Percentiles rank a stretch among this genome's conserved stretches.
Evolutionary conservation across 2,329 filamentous ascomycete species (phyloP).

Genomic region (Dendrostoma leiphaemia): DNA sequence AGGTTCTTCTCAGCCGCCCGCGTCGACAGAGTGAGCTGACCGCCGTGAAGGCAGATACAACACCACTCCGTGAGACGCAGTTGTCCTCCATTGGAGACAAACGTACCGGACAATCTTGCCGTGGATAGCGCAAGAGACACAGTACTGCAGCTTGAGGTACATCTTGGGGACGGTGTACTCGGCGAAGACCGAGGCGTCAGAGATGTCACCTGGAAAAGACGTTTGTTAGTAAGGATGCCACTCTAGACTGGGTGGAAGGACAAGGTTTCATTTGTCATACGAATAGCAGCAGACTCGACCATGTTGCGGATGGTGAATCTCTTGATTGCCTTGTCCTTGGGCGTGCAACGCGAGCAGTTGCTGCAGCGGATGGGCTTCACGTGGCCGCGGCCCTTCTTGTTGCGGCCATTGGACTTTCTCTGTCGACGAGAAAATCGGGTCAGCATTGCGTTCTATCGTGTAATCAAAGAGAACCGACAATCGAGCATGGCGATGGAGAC

Average conservation of each 20-base stretch:
- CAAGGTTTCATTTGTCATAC: slow-evolving; percentile 72
- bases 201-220: slow-evolving; percentile 85
- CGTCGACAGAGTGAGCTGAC: slow-evolving; percentile 23
- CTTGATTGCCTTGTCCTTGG: slow-evolving; percentile 99
- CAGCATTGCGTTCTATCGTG: no score
- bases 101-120: slow-evolving; percentile 99
- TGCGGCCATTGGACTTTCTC: slow-evolving; percentile 71
- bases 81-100: slow-evolving; percentile 57
- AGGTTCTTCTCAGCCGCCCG: slow-evolving; percentile 47
- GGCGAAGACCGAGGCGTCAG: slow-evolving; percentile 96
- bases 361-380: slow-evolving; percentile 93
- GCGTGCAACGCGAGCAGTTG: slow-evolving; percentile 79
- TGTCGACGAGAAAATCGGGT: slow-evolving; percentile 11
- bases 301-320: slow-evolving; percentile 99
- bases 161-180: slow-evolving; percentile 99
- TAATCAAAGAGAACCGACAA: no score
- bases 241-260: no score
- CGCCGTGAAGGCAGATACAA: slow-evolving; percentile 10
- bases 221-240: background rate
- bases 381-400: slow-evolving; percentile 99
- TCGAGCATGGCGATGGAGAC: background rate
- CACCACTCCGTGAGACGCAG: slow-evolving; percentile 34
- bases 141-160: slow-evolving; percentile 99
- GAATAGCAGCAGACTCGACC: slow-evolving; percentile 99
- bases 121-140: slow-evolving; percentile 99